Evolutionary conservation across 345 rosid species (phyloP), one percentile per base, ranked within the genome.

Genomic region (Eucalyptus viminalis): DNA sequence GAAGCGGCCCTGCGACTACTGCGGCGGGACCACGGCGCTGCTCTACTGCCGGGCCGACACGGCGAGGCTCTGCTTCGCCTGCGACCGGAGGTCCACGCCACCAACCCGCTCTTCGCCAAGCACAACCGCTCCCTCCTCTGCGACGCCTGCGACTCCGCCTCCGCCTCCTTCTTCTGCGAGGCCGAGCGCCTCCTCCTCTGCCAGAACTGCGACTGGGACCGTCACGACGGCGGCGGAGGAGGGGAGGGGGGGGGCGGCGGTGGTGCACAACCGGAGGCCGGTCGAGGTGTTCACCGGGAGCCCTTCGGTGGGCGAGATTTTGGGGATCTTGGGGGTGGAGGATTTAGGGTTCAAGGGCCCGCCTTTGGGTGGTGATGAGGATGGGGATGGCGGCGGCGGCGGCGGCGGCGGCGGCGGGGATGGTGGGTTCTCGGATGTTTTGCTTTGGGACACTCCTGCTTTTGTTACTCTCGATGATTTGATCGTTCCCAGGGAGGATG

Each of bases 131-230:
- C 95, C 11, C 97, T 88, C 86, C 96, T 98, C 87, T 98, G 99
- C 67, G 99, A 98, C 89, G 67, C 91, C 50, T 98, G 99, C 88
- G 91, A 94, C 83, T 81, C 92, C 31, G 90, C 97, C 89, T 93
- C 97, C 80, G 96, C 96, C 81, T 94, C 99, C 16, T 88, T 98
- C 91, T 96, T 95, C 94, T 98, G 99, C 92, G 96, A 95, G 69
- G 91, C 96, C 2, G 97, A 98, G 89, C 94, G 91, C 16, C 95
- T 93, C 45, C 96, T 94, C 58, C 90, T 97, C 14, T 98, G 99
- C 93, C 95, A 95, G n/a, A 95, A 93, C 90, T 98, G 99, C 89
- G 99, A 98, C 89, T 98, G 97, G 99, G 95, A 96, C 88, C 91
- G 53, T 47, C 99, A 95, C 95, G 76, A 54, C 91, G 98, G 80